phyloP scores from a whole-genome alignment of 768 basidiomycete genomes.

The Suillus weaverae region DNA sequence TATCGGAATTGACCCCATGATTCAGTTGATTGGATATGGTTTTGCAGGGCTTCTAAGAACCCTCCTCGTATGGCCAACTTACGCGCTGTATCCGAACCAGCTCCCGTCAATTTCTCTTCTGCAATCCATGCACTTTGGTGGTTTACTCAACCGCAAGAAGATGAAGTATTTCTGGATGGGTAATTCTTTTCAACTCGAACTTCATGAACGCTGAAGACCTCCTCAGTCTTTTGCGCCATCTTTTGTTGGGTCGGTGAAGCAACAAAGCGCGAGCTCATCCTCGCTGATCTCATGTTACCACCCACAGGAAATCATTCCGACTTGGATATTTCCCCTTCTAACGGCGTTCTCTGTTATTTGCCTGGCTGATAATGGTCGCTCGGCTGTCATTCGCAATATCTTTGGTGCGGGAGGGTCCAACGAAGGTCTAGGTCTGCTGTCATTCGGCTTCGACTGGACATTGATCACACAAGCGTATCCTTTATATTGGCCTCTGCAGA shows the following conservation, averaged over 20 bases:
- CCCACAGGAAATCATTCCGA: slow-evolving; percentile 16
- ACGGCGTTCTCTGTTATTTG: slow-evolving; percentile 53
- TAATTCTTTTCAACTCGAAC: slow-evolving; percentile 16
- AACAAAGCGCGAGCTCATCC: background rate
- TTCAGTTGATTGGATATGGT: slow-evolving; percentile 40
- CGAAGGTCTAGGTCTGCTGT: slow-evolving; percentile 50
- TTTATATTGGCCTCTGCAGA: slow-evolving; percentile 55
- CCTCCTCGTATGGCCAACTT: slow-evolving; percentile 52
- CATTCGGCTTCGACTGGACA: slow-evolving; percentile 51
- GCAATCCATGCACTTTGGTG: slow-evolving; percentile 53
- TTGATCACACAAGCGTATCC: slow-evolving; percentile 56
- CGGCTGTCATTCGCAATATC: slow-evolving; percentile 40
- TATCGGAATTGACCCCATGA: background rate
- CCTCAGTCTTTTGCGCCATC: slow-evolving; percentile 40
- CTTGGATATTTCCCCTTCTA: slow-evolving; percentile 32
- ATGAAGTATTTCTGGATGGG: slow-evolving; percentile 57
- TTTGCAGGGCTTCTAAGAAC: slow-evolving; percentile 43
- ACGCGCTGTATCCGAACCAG: slow-evolving; percentile 53
- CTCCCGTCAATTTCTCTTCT: slow-evolving; percentile 53
- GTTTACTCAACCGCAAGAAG: slow-evolving; percentile 49
- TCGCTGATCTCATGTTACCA: background rate
- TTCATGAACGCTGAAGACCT: background rate
- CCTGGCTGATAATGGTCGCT: slow-evolving; percentile 46
- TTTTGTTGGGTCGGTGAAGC: slow-evolving; percentile 44
- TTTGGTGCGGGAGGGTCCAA: slow-evolving; percentile 50